phyloP scores from a whole-genome alignment of 495 filamentous ascomycete genomes.

The Lichina pygmaea region DNA sequence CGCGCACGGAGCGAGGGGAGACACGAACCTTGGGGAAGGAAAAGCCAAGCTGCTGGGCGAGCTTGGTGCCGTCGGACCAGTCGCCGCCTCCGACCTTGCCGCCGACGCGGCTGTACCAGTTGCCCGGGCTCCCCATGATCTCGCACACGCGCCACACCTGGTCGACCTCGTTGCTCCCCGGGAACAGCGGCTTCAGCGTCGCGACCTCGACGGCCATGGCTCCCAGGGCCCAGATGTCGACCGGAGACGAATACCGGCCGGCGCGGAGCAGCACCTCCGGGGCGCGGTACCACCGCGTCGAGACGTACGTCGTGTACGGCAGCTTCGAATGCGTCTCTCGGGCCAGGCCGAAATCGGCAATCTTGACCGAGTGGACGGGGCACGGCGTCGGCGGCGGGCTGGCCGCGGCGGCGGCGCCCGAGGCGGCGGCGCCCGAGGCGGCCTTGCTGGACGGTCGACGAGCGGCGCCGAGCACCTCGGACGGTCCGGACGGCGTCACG shows the following conservation, averaged over 20 bases:
- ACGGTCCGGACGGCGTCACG: slow-evolving; percentile 48
- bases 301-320: slow-evolving; percentile 96
- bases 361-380: slow-evolving; percentile 85
- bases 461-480: background rate
- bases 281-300: slow-evolving; percentile 93
- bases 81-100: slow-evolving; percentile 81
- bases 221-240: slow-evolving; percentile 96
- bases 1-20: background rate
- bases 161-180: slow-evolving; percentile 93
- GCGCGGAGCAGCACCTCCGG: slow-evolving; percentile 87
- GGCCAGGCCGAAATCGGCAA: slow-evolving; percentile 96
- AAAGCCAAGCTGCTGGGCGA: slow-evolving; percentile 91
- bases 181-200: slow-evolving; percentile 89
- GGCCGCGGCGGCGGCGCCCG: slow-evolving; percentile 74
- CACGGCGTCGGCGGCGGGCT: slow-evolving; percentile 75
- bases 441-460: slow-evolving; percentile 21
- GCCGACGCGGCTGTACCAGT: slow-evolving; percentile 86
- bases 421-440: slow-evolving; percentile 55
- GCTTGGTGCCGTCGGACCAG: slow-evolving; percentile 79
- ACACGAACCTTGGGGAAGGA: slow-evolving; percentile 61
- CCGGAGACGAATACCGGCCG: slow-evolving; percentile 89
- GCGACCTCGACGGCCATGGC: slow-evolving; percentile 99
- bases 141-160: slow-evolving; percentile 98
- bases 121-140: slow-evolving; percentile 97
- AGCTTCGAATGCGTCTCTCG: slow-evolving; percentile 88